A percentile compares a stretch with the other conserved stretches of the same genome.
Evolutionary conservation across 345 rosid genomes (phyloP).

Genomic region (Noccaea bulbosa): DNA sequence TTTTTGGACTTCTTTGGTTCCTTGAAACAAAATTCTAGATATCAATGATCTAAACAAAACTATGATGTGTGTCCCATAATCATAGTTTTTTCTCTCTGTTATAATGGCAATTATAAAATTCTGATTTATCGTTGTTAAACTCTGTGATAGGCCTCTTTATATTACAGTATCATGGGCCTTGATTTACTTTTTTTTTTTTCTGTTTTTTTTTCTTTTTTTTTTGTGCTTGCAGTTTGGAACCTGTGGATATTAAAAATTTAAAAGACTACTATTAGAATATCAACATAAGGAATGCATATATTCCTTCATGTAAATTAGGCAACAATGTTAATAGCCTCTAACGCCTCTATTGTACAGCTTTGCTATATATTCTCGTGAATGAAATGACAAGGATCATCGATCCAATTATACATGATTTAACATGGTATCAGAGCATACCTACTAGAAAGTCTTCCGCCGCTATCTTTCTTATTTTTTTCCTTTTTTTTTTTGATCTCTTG

Average conservation of each 20-base stretch:
- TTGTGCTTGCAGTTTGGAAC: neutral
- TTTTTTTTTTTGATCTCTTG: no score
- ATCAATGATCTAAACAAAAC: neutral
- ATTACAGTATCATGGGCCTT: conserved; percentile 10
- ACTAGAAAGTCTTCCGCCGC: no score
- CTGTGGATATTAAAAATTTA: neutral
- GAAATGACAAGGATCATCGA: neutral
- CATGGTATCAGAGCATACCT: neutral
- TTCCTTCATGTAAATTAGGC: no score
- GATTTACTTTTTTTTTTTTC: neutral
- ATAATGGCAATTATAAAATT: no score
- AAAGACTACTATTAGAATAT: neutral
- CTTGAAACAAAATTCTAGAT: neutral
- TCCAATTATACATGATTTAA: neutral
- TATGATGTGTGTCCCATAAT: no score
- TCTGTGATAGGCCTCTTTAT: neutral
- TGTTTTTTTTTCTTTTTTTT: neutral
- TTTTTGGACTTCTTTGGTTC: conserved; percentile 2
- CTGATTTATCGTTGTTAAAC: no score
- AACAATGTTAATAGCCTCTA: no score
- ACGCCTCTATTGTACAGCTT: neutral
- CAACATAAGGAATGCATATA: no score
- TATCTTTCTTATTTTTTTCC: no score
- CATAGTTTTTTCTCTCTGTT: no score
- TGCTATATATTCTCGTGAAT: no score